Evolutionary conservation across 495 filamentous ascomycete genomes (phyloP).

Genomic region (Neurospora cerealis): DNA sequence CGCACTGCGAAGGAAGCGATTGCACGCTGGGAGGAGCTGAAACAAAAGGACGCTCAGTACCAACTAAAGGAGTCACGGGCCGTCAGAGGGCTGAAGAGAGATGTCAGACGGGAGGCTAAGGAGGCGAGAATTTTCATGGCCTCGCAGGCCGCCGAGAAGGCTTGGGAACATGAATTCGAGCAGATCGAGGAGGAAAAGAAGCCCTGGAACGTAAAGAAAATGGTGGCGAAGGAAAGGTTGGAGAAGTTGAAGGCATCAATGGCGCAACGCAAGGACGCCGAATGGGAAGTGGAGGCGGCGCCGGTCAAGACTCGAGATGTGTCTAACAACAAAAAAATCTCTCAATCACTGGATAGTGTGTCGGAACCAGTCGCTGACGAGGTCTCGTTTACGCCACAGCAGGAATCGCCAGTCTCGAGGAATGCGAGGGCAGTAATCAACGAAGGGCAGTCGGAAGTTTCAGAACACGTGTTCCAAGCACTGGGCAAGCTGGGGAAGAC

Average conservation of each 20-base stretch:
- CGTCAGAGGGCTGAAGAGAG: background rate
- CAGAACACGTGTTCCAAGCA: background rate
- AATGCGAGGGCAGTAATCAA: background rate
- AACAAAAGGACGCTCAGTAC: background rate
- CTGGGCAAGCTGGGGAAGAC: background rate
- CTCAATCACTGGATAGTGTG: background rate
- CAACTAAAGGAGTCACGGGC: background rate
- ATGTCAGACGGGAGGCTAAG: background rate
- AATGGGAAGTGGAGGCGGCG: background rate
- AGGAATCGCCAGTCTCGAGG: background rate
- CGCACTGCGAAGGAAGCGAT: background rate
- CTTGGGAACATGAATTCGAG: background rate
- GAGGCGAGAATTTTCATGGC: background rate
- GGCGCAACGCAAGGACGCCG: background rate
- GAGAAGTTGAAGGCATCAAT: background rate
- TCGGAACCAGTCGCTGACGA: background rate
- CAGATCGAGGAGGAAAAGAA: conserved; percentile 2
- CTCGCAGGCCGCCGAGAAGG: background rate
- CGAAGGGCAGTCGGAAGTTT: background rate
- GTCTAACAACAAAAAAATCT: background rate
- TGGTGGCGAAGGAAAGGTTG: background rate
- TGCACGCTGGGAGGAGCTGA: background rate
- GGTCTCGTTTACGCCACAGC: background rate
- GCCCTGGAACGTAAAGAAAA: background rate
- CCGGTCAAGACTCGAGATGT: background rate